Evolutionary conservation across 179 eudicot genomes (phyloP), one percentile per base, ranked within the genome.

Genomic region (Camellia oleifera): DNA sequence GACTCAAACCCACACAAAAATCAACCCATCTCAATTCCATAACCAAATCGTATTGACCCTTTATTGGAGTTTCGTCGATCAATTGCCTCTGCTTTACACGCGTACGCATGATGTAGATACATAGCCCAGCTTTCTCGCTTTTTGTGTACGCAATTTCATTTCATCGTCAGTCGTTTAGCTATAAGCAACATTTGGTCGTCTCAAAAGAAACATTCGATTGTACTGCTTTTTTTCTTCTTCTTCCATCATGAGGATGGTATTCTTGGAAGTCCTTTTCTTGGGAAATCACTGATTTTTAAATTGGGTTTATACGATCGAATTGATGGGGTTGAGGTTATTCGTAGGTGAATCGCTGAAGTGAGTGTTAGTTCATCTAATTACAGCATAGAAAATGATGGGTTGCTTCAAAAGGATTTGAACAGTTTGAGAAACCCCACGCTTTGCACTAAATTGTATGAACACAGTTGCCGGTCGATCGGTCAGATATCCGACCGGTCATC

Each of bases 401-500:
- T 88, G 12, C 75, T 72, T 67, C 48, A 76, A 12, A 79, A 84
- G 46, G 63, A 84, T 72, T 77, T 84, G 62, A 60, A 61, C 69
- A 32, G 61, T 13, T 14, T 4, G 26, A 57, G 7, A 58, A 68
- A 76, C 6, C 77, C 86, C 23, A 79, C 81, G 45, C 3, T 84
- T 61, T 95, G 98, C 81, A 46, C 79, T 4, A 88, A 86, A 23
- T 72, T 94, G 40, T 78, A 64, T 26, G 79, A 88, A n/a, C 92
- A 89, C 32, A 26, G 32, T 26, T 26, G 32, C 32, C 0, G 32
- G 32, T 26, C 32, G 32, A 26, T 26, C 32, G 32, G 32, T 26
- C 32, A 1, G 32, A 26, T 1, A 26, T 26, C 32, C 32, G 32
- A 26, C 32, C 0, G 32, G 0, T 26, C 1, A 1, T 26, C 32